Evolutionary conservation across 2,329 filamentous ascomycete genomes (phyloP).

Genomic region (Diplocarpon rosae): DNA sequence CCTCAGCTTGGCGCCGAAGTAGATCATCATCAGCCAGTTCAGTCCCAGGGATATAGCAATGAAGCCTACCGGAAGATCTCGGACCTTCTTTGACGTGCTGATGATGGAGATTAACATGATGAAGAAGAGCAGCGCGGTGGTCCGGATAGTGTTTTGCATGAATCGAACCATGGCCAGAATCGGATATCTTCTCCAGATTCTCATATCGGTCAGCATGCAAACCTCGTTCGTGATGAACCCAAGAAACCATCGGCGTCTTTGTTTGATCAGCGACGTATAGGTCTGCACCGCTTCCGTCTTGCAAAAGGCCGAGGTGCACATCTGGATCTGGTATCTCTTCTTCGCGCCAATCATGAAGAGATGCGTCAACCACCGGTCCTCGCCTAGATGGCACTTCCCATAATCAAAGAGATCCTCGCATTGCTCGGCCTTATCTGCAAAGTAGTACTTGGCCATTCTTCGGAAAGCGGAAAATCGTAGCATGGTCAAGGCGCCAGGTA

Average conservation of each 20-base stretch:
- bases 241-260: slow-evolving; percentile 90
- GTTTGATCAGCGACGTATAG: slow-evolving; percentile 76
- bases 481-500: slow-evolving; percentile 92
- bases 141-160: slow-evolving; percentile 93
- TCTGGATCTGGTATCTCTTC: slow-evolving; percentile 88
- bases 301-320: slow-evolving; percentile 96
- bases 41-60: slow-evolving; percentile 85
- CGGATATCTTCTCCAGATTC: slow-evolving; percentile 85
- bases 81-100: slow-evolving; percentile 68
- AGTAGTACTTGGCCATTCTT: slow-evolving; percentile 97
- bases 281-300: slow-evolving; percentile 96
- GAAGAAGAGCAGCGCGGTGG: slow-evolving; percentile 87
- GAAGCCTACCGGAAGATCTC: slow-evolving; percentile 80
- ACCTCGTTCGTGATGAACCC: slow-evolving; percentile 97
- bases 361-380: slow-evolving; percentile 95
- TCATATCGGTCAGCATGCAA: slow-evolving; percentile 91
- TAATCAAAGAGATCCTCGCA: slow-evolving; percentile 96
- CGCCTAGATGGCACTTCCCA: slow-evolving; percentile 87
- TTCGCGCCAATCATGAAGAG: slow-evolving; percentile 97
- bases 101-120: slow-evolving; percentile 81
- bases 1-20: slow-evolving; percentile 78
- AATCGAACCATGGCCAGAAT: slow-evolving; percentile 78
- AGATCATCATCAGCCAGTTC: slow-evolving; percentile 93
- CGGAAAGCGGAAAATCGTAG: slow-evolving; percentile 92
- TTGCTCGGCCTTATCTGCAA: slow-evolving; percentile 90